Evolutionary conservation across 2,329 filamentous ascomycete species (phyloP), one percentile per base, ranked within the genome.

Genomic region (Diaporthe ampelina): DNA sequence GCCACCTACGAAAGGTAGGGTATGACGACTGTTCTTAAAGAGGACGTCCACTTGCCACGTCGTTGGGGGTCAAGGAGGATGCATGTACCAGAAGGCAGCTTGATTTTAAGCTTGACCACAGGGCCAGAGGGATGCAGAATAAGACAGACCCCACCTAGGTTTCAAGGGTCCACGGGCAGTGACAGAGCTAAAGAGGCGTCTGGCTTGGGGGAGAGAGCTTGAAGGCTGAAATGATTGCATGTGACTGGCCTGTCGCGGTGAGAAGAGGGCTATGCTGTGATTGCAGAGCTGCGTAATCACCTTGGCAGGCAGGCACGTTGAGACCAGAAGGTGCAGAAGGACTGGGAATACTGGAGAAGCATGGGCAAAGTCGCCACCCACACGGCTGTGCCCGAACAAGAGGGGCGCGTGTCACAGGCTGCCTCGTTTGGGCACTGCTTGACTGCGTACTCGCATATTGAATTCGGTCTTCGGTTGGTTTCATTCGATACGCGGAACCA

Each of bases 31-130:
- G 13, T 13, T 54, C 63, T 68, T 68, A 54, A 68, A 40, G 19
- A 21, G 48, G 48, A 54, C 45, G 63, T 29, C 63, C 48, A 54
- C 48, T 68, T 68, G 63, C 63, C 63, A 68, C 63, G 63, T 68
- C 63, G 63, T 54, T 68, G 24, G 63, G 45, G 15, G 63, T 68
- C 63, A 50, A 68, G 63, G 63, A 68, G 37, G 63, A 54, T 54
- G 45, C 48, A 68, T 68, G 63, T 40, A 68, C 54, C 56, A 71
- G 40, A 61, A 61, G 45, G 40, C 70, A 65, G 24, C 57, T 67
- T 65, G 70, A 8, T 52, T 50, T 50, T 65, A 57, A 72, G 70
- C 57, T 72, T 72, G 58, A 65, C 45, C 70, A 72, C 43, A 35
- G 40, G 43, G 45, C 8, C 43, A 57, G 45, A 29, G 29, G 59